These are phyloP conservation scores for Penicillium hesseltinei DNA, from an alignment of 2,329 filamentous ascomycete genomes.

Conservation along the genomic window DNA sequence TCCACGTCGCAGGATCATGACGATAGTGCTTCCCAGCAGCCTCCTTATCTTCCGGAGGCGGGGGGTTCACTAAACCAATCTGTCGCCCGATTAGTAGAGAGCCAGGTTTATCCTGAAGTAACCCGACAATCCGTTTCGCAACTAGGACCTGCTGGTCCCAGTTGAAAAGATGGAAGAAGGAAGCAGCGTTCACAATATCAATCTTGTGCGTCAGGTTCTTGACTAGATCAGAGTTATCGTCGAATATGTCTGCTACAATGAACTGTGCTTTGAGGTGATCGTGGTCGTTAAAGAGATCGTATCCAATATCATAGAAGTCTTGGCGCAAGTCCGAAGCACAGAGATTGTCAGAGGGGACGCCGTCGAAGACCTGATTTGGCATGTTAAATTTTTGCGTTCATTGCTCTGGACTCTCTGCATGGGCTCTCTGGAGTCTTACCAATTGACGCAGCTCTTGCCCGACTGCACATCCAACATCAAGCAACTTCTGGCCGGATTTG, in stretches of 20 bases:
- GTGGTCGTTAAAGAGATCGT: constrained; percentile 63
- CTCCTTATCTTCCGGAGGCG: constrained; percentile 7
- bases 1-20: constrained; percentile 53
- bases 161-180: constrained; percentile 45
- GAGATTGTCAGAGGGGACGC: constrained; percentile 50
- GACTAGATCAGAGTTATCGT: constrained; percentile 27
- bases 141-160: constrained; percentile 33
- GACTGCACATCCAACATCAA: constrained; percentile 25
- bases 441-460: constrained; percentile 26
- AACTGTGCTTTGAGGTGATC: constrained; percentile 12
- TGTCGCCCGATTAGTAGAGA: constrained; percentile 27
- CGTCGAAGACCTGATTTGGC: constrained; percentile 38
- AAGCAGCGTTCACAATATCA: constrained; percentile 42
- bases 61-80: constrained; percentile 17
- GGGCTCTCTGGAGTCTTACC: constrained; percentile 1
- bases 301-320: constrained; percentile 58
- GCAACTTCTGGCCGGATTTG: constrained; percentile 20
- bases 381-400: background rate
- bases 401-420: background rate
- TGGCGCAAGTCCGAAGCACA: constrained; percentile 52
- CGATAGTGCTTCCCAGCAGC: constrained; percentile 38
- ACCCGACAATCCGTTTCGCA: constrained; percentile 31
- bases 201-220: constrained; percentile 29
- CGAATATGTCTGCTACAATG: constrained; percentile 48
- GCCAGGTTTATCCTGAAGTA: constrained; percentile 30